Base-by-base conservation (phyloP, 345 rosid genomes). In the Atalantia buxifolia region DNA sequence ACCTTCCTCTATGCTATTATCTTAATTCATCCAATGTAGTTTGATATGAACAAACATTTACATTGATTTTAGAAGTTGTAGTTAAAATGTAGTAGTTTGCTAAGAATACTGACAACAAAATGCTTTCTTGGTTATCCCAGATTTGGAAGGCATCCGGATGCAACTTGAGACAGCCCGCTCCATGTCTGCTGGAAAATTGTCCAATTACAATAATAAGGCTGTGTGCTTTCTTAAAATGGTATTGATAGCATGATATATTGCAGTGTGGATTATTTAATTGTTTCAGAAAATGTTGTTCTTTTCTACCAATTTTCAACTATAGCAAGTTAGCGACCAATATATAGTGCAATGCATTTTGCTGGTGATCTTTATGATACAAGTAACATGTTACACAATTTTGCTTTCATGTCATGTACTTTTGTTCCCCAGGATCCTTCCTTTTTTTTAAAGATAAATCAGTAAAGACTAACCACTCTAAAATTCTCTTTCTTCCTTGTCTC, bases 171-270 rank as follows among this genome's bases (percentile, higher is more conserved):
- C 77, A 72, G 91, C 94, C 78, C 92, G 90, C 30, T 85, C 85
- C n/a, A 94, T 94, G 97, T 89, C 83, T 76, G 87, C 93, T 7
- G 91, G 84, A 81, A 94, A 86, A 80, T 81, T 87, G 68, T 83
- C 88, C 66, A 83, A 81, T 82, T 85, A 82, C 72, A 87, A 82
- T 84, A 83, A 68, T 72, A 86, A 83, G 83, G 94, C 97, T 56
- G 91, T 88, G 77, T 84, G 97, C 86, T 94, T 92, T 88, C 94
- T 96, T 62, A 89, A 85, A 87, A 90, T 95, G 99, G 99, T 95
- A 88, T 71, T 72, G 50, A 4, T 40, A 1, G 53, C 71, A 60
- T 77, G 74, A 25, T 66, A 38, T 60, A 19, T 33, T 45, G 71
- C 75, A 36, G 59, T 74, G 33, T 24, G 60, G 40, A 55, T 59